A percentile compares a stretch with the other conserved stretches of the same genome.
Evolutionary conservation across 768 basidiomycete species (phyloP).

Genomic region (Rubroboletus satanas): DNA sequence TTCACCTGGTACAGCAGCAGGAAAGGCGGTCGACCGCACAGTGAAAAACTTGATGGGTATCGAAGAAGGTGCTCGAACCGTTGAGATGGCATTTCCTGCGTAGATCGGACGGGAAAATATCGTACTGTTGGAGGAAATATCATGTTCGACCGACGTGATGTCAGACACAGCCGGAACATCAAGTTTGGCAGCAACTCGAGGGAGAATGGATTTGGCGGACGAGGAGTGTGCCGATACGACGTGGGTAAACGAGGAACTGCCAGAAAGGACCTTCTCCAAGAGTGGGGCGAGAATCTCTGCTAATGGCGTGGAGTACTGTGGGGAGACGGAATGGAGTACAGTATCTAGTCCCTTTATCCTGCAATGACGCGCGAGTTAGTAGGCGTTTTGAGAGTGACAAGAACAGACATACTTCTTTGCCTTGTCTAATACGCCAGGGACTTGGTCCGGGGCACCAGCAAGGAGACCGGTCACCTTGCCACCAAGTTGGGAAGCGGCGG

Average conservation of each 20-base stretch:
- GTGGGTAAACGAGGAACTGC: constrained; percentile 73
- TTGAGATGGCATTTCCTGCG: constrained; percentile 95
- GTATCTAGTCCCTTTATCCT: constrained; percentile 68
- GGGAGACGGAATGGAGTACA: constrained; percentile 66
- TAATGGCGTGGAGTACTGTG: constrained; percentile 62
- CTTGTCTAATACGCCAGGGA: constrained; percentile 61
- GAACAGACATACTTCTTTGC: constrained; percentile 66
- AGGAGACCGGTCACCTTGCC: constrained; percentile 81
- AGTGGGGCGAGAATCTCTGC: constrained; percentile 83
- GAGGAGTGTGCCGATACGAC: constrained; percentile 91
- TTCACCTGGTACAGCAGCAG: constrained; percentile 51
- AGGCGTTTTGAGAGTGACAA: constrained; percentile 3
- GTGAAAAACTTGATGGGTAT: constrained; percentile 92
- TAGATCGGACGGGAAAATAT: constrained; percentile 94
- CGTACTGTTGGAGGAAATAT: constrained; percentile 64
- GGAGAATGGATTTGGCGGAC: constrained; percentile 87
- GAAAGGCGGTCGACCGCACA: constrained; percentile 87
- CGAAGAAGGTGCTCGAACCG: constrained; percentile 74
- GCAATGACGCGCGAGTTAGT: constrained; percentile 4
- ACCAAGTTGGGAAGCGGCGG: constrained; percentile 83
- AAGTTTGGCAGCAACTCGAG: constrained; percentile 87
- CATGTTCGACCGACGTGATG: constrained; percentile 77
- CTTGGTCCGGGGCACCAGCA: constrained; percentile 64
- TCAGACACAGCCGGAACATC: constrained; percentile 90
- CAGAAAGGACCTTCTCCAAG: constrained; percentile 67